A percentile compares a stretch with the other conserved stretches of the same genome.
These are phyloP conservation scores for Chrysophaeum taylorii DNA, from an alignment of 352 stramenopile species.

Conservation along the genomic window DNA sequence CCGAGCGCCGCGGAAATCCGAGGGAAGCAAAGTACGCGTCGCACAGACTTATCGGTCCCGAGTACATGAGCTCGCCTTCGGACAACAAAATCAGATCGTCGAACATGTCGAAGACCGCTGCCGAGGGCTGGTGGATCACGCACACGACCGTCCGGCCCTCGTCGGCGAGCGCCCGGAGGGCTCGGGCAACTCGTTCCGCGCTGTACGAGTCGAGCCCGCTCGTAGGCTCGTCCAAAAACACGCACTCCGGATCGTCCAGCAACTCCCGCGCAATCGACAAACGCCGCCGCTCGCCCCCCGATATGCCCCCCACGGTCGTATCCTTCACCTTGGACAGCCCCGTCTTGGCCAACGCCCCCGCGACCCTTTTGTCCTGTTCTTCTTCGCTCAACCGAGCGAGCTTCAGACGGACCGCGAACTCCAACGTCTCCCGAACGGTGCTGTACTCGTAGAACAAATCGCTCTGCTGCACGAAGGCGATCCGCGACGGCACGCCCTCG, in stretches of 20 bases:
- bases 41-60: conserved; percentile 62
- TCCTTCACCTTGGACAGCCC: conserved; percentile 38
- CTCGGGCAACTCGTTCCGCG: conserved; percentile 2
- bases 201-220: conserved; percentile 33
- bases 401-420: conserved; percentile 63
- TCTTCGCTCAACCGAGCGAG: conserved; percentile 37
- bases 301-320: conserved; percentile 46
- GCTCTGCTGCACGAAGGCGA: conserved; percentile 65
- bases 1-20: conserved; percentile 25
- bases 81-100: conserved; percentile 70
- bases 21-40: conserved; percentile 57
- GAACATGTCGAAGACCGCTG: conserved; percentile 68
- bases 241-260: conserved; percentile 39
- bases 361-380: conserved; percentile 39
- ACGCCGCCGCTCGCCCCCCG: conserved; percentile 43
- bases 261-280: conserved; percentile 46
- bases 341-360: conserved; percentile 38
- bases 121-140: conserved; percentile 70
- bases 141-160: conserved; percentile 68
- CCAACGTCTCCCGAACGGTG: conserved; percentile 68
- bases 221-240: conserved; percentile 52
- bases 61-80: conserved; percentile 74
- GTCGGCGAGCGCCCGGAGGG: conserved; percentile 43
- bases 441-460: conserved; percentile 71
- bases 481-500: conserved; percentile 41